phyloP scores from a whole-genome alignment of 176 grass and related monocot genomes.

The Tillandsia leiboldiana region DNA sequence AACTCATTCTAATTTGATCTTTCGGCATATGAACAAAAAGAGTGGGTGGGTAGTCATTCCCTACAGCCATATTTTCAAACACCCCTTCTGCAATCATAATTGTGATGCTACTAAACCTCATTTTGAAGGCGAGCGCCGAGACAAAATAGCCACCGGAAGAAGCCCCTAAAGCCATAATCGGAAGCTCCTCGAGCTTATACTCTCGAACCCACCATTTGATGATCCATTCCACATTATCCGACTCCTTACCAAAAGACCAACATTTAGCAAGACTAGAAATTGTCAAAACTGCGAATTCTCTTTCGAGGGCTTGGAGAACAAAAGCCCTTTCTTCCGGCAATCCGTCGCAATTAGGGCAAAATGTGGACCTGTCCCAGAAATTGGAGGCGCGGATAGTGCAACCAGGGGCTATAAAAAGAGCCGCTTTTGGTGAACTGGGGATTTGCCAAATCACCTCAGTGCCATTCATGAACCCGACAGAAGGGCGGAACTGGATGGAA shows the following conservation, averaged over 20 bases:
- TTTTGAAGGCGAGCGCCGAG: slow-evolving; percentile 57
- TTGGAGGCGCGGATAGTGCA: slow-evolving; percentile 73
- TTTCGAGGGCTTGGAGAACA: slow-evolving; percentile 47
- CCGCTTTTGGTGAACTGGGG: slow-evolving; percentile 33
- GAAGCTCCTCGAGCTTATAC: slow-evolving; percentile 47
- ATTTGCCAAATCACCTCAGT: slow-evolving; percentile 83
- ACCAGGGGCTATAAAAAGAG: slow-evolving; percentile 65
- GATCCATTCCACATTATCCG: slow-evolving; percentile 58
- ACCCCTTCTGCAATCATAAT: slow-evolving; percentile 81
- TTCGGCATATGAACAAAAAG: slow-evolving; percentile 94
- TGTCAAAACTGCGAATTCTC: slow-evolving; percentile 52
- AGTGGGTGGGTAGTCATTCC: slow-evolving; percentile 50
- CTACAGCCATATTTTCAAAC: slow-evolving; percentile 37
- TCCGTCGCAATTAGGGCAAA: slow-evolving; percentile 50
- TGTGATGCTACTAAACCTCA: slow-evolving; percentile 56
- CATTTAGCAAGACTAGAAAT: slow-evolving; percentile 65
- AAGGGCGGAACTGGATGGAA: slow-evolving; percentile 44
- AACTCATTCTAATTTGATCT: slow-evolving; percentile 29
- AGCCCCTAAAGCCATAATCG: slow-evolving; percentile 55
- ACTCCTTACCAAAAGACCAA: slow-evolving; percentile 53
- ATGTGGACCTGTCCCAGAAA: slow-evolving; percentile 70
- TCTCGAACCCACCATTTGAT: slow-evolving; percentile 53
- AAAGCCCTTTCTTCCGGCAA: slow-evolving; percentile 83
- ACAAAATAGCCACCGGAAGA: slow-evolving; percentile 78
- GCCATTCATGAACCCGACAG: slow-evolving; percentile 35